Conservation (phyloP, 2,329 filamentous ascomycete species). For the Coniochaeta prunicola region DNA sequence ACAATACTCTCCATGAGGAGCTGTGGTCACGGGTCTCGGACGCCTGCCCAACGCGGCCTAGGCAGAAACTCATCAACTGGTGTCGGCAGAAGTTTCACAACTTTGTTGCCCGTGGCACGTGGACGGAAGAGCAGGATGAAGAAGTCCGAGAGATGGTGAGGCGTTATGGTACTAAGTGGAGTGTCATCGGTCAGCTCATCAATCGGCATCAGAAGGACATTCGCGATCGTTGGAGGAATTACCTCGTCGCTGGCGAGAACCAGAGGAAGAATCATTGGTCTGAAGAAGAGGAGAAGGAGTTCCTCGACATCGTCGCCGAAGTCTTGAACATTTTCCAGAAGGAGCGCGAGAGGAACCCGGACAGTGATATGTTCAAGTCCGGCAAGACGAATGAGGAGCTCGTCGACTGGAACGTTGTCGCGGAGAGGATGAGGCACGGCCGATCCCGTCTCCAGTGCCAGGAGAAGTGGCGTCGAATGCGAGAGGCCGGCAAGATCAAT, state of each 20-base stretch:
- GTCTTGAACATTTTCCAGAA: slow-evolving; percentile 41
- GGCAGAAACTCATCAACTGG: slow-evolving; percentile 46
- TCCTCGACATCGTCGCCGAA: slow-evolving; percentile 45
- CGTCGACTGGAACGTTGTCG: slow-evolving; percentile 61
- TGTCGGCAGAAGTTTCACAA: slow-evolving; percentile 60
- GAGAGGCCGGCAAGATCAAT: slow-evolving; percentile 17
- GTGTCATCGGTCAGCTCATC: slow-evolving; percentile 51
- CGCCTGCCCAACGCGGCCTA: slow-evolving; percentile 40
- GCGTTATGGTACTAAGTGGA: slow-evolving; percentile 50
- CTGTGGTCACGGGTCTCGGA: slow-evolving; percentile 44
- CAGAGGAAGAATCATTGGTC: slow-evolving; percentile 51
- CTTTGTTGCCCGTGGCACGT: slow-evolving; percentile 50
- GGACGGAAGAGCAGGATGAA: slow-evolving; percentile 52
- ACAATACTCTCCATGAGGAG: slow-evolving; percentile 22
- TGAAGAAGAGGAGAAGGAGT: slow-evolving; percentile 47
- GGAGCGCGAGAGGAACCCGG: slow-evolving; percentile 23
- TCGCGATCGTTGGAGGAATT: slow-evolving; percentile 64
- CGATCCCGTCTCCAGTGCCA: slow-evolving; percentile 62
- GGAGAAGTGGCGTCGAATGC: slow-evolving; percentile 55
- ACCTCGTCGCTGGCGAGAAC: slow-evolving; percentile 50
- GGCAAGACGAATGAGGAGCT: slow-evolving; percentile 40
- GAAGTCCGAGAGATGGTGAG: slow-evolving; percentile 40
- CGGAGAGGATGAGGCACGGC: slow-evolving; percentile 51
- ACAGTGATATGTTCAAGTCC: slow-evolving; percentile 18
- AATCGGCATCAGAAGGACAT: slow-evolving; percentile 59